Conservation (phyloP, 768 basidiomycete genomes). For the Terana coerulea region DNA sequence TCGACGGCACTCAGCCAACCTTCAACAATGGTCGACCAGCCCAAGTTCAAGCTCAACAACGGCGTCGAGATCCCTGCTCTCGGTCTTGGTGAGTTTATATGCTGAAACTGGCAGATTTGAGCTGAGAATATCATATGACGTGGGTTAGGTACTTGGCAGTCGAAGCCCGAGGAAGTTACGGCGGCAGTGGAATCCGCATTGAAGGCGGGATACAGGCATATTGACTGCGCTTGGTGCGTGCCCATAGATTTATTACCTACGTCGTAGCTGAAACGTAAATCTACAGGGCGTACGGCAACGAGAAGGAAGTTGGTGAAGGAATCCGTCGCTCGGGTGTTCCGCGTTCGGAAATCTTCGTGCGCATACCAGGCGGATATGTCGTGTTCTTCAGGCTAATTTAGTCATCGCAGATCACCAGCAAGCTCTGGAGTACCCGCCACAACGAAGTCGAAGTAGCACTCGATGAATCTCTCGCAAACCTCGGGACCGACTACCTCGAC, state of each 20-base stretch:
- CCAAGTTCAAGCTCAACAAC: constrained; percentile 58
- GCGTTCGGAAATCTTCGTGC: constrained; percentile 66
- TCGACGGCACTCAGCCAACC: not conserved
- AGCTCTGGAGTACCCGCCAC: constrained; percentile 68
- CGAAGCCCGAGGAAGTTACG: constrained; percentile 65
- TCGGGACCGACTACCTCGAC: constrained; percentile 86
- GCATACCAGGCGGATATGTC: constrained; percentile 17
- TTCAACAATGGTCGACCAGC: constrained; percentile 18
- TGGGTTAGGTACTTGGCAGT: constrained; percentile 75
- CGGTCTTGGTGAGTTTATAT: constrained; percentile 46
- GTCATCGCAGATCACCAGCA: constrained; percentile 58
- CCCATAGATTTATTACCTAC: not conserved
- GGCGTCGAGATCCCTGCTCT: constrained; percentile 51
- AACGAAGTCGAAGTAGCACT: constrained; percentile 68
- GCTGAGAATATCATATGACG: no score
- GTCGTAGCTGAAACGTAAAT: not conserved
- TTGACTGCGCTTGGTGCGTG: constrained; percentile 60
- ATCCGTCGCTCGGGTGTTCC: constrained; percentile 74
- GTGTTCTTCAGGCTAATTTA: not conserved
- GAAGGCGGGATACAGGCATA: constrained; percentile 72
- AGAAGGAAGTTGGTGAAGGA: constrained; percentile 80
- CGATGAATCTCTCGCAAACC: constrained; percentile 68
- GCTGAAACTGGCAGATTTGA: not conserved
- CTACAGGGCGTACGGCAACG: constrained; percentile 64
- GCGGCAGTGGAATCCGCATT: constrained; percentile 72